Percentiles rank a stretch among this genome's conserved stretches.
Evolutionary conservation across 2,329 filamentous ascomycete species (phyloP).

Genomic region (Didymosphaeria variabile): DNA sequence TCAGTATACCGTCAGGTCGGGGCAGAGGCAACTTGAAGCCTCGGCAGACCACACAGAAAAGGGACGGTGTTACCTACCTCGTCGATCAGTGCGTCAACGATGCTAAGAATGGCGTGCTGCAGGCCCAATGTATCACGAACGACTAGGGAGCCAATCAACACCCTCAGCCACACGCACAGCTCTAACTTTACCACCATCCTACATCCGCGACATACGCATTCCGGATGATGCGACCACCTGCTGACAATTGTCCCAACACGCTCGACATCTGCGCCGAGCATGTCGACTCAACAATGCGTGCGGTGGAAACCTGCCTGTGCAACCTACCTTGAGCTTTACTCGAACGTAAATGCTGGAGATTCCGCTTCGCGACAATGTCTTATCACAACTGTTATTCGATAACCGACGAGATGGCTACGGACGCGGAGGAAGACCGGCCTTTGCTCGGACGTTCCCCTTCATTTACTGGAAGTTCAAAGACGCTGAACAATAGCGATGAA

Average conservation of each 20-base stretch:
- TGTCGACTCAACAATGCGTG: not conserved
- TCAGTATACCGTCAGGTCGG: too few relatives aligned
- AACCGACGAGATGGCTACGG: constrained; percentile 23
- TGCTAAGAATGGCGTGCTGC: constrained; percentile 21
- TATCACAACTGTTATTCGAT: not conserved
- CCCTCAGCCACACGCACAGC: constrained; percentile 3
- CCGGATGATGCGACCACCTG: constrained; percentile 34
- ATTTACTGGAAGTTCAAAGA: constrained; percentile 29
- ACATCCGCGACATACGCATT: constrained; percentile 24
- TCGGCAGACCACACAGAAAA: too few relatives aligned
- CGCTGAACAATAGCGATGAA: constrained; percentile 27
- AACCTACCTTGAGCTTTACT: not conserved
- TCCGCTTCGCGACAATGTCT: constrained; percentile 3
- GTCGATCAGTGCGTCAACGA: constrained; percentile 16
- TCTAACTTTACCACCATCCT: constrained; percentile 16
- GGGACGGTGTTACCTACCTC: too few relatives aligned
- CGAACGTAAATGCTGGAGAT: not conserved
- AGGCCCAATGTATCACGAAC: constrained; percentile 3
- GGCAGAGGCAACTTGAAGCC: too few relatives aligned
- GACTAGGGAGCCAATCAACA: constrained; percentile 17
- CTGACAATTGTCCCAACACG: constrained; percentile 35
- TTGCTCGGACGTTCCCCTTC: constrained; percentile 31
- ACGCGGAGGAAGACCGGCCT: constrained; percentile 28
- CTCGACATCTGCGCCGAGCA: constrained; percentile 9
- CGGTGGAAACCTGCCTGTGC: not conserved